Base-by-base conservation (phyloP, 2,329 filamentous ascomycete species). In the Trichoderma simmonsii region DNA sequence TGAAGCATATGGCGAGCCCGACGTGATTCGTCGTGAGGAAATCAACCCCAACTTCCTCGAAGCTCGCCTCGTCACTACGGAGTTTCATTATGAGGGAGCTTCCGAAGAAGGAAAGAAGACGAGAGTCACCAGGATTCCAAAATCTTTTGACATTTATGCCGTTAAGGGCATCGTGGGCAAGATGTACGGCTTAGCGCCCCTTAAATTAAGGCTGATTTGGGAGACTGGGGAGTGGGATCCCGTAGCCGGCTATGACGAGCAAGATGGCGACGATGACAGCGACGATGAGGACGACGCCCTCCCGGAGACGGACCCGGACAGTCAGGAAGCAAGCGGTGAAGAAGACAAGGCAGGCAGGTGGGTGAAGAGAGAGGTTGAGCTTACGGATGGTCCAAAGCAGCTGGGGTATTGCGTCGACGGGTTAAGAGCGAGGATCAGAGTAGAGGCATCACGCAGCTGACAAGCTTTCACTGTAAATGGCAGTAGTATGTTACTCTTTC, bases 141-240 rank as follows among this genome's bases (percentile, higher is more conserved):
- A 89, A 77, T 90, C 91, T 0, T 91, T 92, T 77, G 92, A 95
- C 75, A 89, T 95, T 6, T 98, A 98, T 77, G 87, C 90, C 3
- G 88, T 97, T 18, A 92, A 96, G 78, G 92, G 93, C 0, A 85
- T 97, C 9, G 91, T 93, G 0, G 92, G 91, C 0, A 90, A 88
- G 75, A 80, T 91, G n/a, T 93, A 97, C 77, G 85, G 82, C 1
- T 76, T 92, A 12, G 82, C 86, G 61, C 92, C 94, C 0, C 84
- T 93, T 74, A 82, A 82, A 56, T 83, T 95, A 73, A 86, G 85
- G 54, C 80, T 98, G 63, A 83, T 96, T 0, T 97, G 93, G 92
- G 94, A 97, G 83, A 97, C 94, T 9, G 93, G 93, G 24, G 95
- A 98, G 80, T 93, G 92, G 89, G 94, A 97, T 80, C 93, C 93